A percentile compares a stretch with the other conserved stretches of the same genome.
Evolutionary conservation across 2,329 filamentous ascomycete species (phyloP).

Genomic region (Furcasterigmium furcatum): DNA sequence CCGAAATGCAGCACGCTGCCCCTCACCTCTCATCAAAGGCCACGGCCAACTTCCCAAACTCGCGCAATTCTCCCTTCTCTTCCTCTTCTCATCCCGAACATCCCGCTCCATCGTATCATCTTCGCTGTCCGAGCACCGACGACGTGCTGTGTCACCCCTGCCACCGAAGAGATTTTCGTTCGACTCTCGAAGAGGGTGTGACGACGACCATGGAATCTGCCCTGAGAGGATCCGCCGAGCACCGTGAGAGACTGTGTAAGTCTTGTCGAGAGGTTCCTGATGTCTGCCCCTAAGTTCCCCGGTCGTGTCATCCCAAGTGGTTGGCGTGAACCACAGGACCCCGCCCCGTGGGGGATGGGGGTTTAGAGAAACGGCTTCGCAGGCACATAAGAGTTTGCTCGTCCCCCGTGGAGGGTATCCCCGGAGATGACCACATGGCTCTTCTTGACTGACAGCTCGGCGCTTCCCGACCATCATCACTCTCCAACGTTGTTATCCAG

Average conservation of each 20-base stretch:
- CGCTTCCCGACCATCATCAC: too few relatives aligned
- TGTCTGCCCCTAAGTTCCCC: too few relatives aligned
- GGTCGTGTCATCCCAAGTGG: neutral
- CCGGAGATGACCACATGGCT: constrained; percentile 6
- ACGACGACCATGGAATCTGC: neutral
- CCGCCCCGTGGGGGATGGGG: constrained; percentile 10
- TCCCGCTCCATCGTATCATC: constrained; percentile 1
- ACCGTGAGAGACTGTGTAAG: neutral
- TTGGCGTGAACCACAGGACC: constrained; percentile 6
- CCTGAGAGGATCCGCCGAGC: constrained; percentile 1
- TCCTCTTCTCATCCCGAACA: neutral
- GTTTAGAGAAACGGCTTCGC: neutral
- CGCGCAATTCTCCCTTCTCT: neutral
- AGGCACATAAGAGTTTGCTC: constrained; percentile 11
- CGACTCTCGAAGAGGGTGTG: neutral
- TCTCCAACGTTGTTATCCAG: too few relatives aligned
- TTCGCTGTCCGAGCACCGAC: constrained; percentile 1
- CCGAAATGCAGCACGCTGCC: constrained; percentile 2
- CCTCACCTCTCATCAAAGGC: neutral
- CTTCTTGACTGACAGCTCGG: constrained; percentile 5
- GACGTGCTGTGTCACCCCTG: neutral
- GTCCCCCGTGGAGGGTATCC: constrained; percentile 11
- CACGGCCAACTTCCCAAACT: neutral
- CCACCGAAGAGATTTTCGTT: neutral
- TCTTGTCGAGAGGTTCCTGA: neutral